Evolutionary conservation across 345 rosid species (phyloP).

Genomic region (Cochlearia excelsa): DNA sequence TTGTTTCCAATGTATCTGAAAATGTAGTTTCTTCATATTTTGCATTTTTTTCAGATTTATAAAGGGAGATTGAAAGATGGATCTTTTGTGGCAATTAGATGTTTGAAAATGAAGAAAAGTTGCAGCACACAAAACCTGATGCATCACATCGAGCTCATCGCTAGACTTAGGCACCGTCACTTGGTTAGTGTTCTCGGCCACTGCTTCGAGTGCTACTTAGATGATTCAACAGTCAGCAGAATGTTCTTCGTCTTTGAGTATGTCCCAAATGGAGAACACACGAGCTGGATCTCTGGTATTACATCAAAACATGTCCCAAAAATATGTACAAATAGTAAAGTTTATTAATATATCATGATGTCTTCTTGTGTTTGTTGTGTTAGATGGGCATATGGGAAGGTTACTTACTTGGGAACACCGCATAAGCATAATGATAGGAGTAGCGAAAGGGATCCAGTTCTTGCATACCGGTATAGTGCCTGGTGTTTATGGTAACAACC

Average conservation of each 20-base stretch:
- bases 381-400: constrained; percentile 48
- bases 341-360: background rate
- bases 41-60: constrained; percentile 58
- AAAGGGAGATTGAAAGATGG: constrained; percentile 79
- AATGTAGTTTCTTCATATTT: background rate
- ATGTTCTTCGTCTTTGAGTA: constrained; percentile 82
- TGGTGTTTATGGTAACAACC: constrained; percentile 69
- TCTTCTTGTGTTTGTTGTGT: constrained; percentile 12
- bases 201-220: constrained; percentile 87
- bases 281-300: constrained; percentile 93
- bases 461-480: constrained; percentile 89
- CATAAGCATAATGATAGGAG: constrained; percentile 72
- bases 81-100: constrained; percentile 69
- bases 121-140: constrained; percentile 68
- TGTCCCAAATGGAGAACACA: constrained; percentile 76
- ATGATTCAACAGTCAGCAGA: constrained; percentile 92
- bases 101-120: constrained; percentile 78
- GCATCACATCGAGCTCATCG: constrained; percentile 83
- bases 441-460: constrained; percentile 81
- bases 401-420: constrained; percentile 78
- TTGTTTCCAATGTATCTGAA: background rate
- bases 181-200: constrained; percentile 81
- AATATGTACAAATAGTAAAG: background rate
- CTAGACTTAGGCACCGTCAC: constrained; percentile 85
- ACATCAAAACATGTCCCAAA: background rate